Percentiles rank a stretch among this genome's conserved stretches.
Conservation (phyloP, 768 basidiomycete genomes). For the Aureoboletus auriporus region DNA sequence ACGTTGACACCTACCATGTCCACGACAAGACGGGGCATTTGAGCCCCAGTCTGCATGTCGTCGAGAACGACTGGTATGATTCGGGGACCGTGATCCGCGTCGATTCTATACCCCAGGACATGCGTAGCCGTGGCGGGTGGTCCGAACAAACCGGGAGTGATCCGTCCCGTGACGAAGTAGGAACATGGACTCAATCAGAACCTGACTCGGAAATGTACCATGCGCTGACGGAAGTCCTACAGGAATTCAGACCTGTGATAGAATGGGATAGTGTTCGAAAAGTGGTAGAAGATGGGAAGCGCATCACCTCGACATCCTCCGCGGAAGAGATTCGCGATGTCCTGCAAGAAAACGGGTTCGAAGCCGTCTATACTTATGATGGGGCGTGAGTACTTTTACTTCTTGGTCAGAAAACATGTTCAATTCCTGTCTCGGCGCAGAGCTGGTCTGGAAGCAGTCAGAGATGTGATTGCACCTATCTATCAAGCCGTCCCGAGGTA, state of each 20-base stretch:
- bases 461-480: slow-evolving; percentile 35
- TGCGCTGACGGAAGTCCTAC: slow-evolving; percentile 15
- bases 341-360: slow-evolving; percentile 37
- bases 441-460: slow-evolving; percentile 33
- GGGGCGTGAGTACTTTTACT: slow-evolving; percentile 32
- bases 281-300: slow-evolving; percentile 18
- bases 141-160: slow-evolving; percentile 8
- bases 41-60: slow-evolving; percentile 27
- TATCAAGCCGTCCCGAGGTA: slow-evolving; percentile 31
- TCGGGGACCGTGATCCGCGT: slow-evolving; percentile 32
- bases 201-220: slow-evolving; percentile 14
- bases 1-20: slow-evolving; percentile 32
- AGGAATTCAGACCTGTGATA: slow-evolving; percentile 10
- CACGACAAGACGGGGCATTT: slow-evolving; percentile 10
- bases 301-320: slow-evolving; percentile 18
- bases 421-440: slow-evolving; percentile 19
- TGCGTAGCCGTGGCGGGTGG: slow-evolving; percentile 33
- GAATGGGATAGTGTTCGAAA: slow-evolving; percentile 22
- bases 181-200: slow-evolving; percentile 15
- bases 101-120: slow-evolving; percentile 30
- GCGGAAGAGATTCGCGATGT: slow-evolving; percentile 29
- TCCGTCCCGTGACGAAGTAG: slow-evolving; percentile 11
- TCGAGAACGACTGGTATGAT: slow-evolving; percentile 40
- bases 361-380: slow-evolving; percentile 38
- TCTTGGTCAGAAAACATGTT: background rate